Percentiles rank a stretch among this genome's conserved stretches.
Evolutionary conservation across 192 early-diverging fungal species (phyloP).

Genomic region (Coemansia sp.): DNA sequence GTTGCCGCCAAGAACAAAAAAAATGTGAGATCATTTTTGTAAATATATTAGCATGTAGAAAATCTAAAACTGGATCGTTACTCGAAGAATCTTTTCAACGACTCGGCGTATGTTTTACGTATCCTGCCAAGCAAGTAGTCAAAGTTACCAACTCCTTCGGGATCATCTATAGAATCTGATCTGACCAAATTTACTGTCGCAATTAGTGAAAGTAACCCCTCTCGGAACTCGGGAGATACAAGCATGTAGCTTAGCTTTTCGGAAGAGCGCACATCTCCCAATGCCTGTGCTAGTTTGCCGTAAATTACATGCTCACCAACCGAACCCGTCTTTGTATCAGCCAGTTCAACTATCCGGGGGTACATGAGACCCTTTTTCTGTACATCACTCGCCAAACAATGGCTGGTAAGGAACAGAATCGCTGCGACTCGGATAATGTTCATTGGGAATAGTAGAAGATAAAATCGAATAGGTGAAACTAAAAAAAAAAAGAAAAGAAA

Average conservation of each 20-base stretch:
- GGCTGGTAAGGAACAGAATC: constrained; percentile 9
- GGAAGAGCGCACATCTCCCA: constrained; percentile 27
- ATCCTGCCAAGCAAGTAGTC: constrained; percentile 36
- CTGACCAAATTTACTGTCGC: constrained; percentile 17
- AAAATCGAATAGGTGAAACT: background rate
- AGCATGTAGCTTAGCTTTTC: constrained; percentile 22
- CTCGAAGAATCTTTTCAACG: constrained; percentile 21
- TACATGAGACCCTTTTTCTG: constrained; percentile 36
- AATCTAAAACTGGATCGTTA: background rate
- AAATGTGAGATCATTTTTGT: background rate
- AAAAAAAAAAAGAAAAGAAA: background rate
- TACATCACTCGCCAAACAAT: constrained; percentile 17
- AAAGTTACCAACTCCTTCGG: constrained; percentile 24
- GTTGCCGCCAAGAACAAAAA: background rate
- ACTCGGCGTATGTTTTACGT: constrained; percentile 26
- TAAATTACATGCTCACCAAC: constrained; percentile 36
- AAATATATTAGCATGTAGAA: background rate
- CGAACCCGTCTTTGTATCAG: constrained; percentile 17
- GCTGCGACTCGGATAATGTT: background rate
- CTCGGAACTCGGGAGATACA: constrained; percentile 27
- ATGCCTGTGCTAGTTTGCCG: constrained; percentile 28
- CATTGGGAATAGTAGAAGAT: background rate
- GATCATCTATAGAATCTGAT: constrained; percentile 28
- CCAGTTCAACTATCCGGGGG: constrained; percentile 29
- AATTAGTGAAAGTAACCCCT: constrained; percentile 31